Conservation (phyloP, 352 stramenopile species). For the Phytophthora kernoviae region DNA sequence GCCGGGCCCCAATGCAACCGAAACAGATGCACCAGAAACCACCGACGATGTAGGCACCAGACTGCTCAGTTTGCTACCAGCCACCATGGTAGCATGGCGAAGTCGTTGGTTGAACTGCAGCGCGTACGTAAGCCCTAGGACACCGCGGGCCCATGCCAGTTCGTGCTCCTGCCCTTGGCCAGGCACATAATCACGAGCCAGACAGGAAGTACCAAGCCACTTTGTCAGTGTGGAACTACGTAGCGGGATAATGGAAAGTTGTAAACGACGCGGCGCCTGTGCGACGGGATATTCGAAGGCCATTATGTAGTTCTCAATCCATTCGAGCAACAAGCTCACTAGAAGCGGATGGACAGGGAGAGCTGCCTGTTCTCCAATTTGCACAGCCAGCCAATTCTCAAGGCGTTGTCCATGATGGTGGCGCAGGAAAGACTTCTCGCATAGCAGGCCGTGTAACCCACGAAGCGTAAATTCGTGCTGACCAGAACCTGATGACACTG, state of each 20-base stretch:
- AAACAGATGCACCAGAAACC: slow-evolving; percentile 25
- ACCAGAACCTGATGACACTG: slow-evolving; percentile 28
- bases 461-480: slow-evolving; percentile 61
- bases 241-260: slow-evolving; percentile 70
- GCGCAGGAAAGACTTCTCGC: slow-evolving; percentile 70
- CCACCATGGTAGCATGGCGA: slow-evolving; percentile 53
- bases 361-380: slow-evolving; percentile 43
- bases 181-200: slow-evolving; percentile 13
- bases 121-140: slow-evolving; percentile 58
- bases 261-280: slow-evolving; percentile 50
- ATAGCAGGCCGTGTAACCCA: slow-evolving; percentile 55
- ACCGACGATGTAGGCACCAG: slow-evolving; percentile 37
- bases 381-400: slow-evolving; percentile 52
- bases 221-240: slow-evolving; percentile 41
- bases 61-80: slow-evolving; percentile 58
- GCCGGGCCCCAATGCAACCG: slow-evolving; percentile 29
- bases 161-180: slow-evolving; percentile 20
- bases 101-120: slow-evolving; percentile 75
- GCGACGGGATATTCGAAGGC: slow-evolving; percentile 75
- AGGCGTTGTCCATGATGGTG: slow-evolving; percentile 62
- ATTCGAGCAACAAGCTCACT: slow-evolving; percentile 61
- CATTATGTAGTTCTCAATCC: slow-evolving; percentile 80
- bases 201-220: slow-evolving; percentile 38
- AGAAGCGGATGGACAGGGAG: slow-evolving; percentile 63
- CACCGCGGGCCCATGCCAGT: slow-evolving; percentile 40